Percentiles rank a stretch among this genome's conserved stretches.
phyloP scores from a whole-genome alignment of 192 early-diverging fungal genomes.

The Dimargaris xerosporica region DNA sequence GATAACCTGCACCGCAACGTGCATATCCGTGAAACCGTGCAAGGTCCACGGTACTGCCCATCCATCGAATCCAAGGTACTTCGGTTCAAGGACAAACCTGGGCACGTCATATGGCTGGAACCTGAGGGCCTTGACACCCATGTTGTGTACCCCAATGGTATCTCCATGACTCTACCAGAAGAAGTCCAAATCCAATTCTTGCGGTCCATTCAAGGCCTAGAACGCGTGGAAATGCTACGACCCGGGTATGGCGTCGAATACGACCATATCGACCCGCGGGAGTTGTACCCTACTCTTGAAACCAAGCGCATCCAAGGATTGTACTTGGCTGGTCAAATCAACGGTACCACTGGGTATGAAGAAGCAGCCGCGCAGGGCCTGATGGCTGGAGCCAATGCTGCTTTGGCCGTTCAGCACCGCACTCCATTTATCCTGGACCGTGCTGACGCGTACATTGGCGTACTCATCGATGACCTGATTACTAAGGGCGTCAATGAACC shows the following conservation, averaged over 20 bases:
- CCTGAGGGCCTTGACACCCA: conserved; percentile 61
- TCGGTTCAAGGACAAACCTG: conserved; percentile 46
- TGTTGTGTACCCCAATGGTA: conserved; percentile 68
- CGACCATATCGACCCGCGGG: conserved; percentile 70
- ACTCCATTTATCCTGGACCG: conserved; percentile 49
- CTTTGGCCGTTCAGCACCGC: conserved; percentile 30
- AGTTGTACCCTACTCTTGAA: conserved; percentile 56
- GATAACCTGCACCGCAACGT: conserved; percentile 64
- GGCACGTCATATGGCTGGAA: conserved; percentile 65
- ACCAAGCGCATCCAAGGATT: conserved; percentile 61
- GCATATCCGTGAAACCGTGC: conserved; percentile 71
- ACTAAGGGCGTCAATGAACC: conserved; percentile 71
- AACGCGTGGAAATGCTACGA: conserved; percentile 53
- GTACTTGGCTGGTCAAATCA: conserved; percentile 73
- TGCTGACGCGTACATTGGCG: conserved; percentile 68
- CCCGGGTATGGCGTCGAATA: conserved; percentile 79
- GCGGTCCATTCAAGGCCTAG: conserved; percentile 54
- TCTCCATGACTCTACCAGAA: conserved; percentile 73
- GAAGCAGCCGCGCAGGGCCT: conserved; percentile 71
- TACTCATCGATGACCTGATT: conserved; percentile 67
- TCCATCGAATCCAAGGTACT: conserved; percentile 70
- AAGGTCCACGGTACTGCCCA: conserved; percentile 69
- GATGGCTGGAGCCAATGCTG: conserved; percentile 65
- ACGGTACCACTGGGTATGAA: conserved; percentile 77
- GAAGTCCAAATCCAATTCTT: conserved; percentile 53